Percentiles rank a stretch among this genome's conserved stretches.
Evolutionary conservation across 2,329 filamentous ascomycete genomes (phyloP).

Genomic region (Ambrosiella beaveri): DNA sequence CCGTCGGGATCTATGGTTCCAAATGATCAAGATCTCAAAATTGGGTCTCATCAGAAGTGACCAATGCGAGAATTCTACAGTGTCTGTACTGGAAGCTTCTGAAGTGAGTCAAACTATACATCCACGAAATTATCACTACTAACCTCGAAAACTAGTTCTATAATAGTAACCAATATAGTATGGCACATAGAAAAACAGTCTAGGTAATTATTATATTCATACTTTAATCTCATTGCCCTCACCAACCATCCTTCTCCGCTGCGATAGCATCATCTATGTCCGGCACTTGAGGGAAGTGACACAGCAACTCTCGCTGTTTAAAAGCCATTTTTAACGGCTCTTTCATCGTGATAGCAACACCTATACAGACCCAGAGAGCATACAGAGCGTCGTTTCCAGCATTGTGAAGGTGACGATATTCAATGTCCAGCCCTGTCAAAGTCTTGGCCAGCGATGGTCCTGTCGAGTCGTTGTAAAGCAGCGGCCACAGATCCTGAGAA

Average conservation of each 20-base stretch:
- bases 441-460: conserved; percentile 41
- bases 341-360: conserved; percentile 6
- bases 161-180: conserved; percentile 20
- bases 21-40: conserved; percentile 40
- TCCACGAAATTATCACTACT: not conserved
- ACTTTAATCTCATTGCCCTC: not conserved
- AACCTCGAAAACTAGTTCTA: conserved; percentile 11
- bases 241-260: not conserved
- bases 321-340: not conserved
- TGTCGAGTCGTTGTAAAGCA: conserved; percentile 36
- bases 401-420: conserved; percentile 57
- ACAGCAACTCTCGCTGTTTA: not conserved
- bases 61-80: conserved; percentile 44
- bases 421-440: conserved; percentile 46
- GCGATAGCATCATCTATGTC: not conserved
- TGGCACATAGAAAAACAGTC: not conserved
- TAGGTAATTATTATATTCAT: not conserved
- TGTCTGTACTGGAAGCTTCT: conserved; percentile 54
- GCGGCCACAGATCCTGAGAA: conserved; percentile 53
- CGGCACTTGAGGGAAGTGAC: not conserved
- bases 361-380: conserved; percentile 57
- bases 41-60: conserved; percentile 56
- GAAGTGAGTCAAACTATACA: conserved; percentile 27
- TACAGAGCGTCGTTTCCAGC: conserved; percentile 74
- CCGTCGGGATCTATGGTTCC: conserved; percentile 67